phyloP scores from a whole-genome alignment of 2,329 filamentous ascomycete genomes.

The Cladosporium sphaerospermum region DNA sequence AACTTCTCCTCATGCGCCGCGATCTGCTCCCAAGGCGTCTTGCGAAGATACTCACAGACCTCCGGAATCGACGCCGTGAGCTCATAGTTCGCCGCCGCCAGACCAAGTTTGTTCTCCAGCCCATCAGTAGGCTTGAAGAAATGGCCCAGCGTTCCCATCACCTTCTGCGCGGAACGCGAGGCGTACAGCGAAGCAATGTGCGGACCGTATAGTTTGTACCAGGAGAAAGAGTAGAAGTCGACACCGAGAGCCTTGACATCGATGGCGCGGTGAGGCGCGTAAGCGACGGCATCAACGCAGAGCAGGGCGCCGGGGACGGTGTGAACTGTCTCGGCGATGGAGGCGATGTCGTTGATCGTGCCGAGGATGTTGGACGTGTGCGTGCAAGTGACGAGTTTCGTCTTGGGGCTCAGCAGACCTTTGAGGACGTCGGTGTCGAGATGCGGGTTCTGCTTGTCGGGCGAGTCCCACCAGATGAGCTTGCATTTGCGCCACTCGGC shows the following conservation, averaged over 20 bases:
- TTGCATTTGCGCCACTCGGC: conserved; percentile 54
- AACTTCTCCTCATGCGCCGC: conserved; percentile 55
- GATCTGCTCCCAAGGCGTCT: conserved; percentile 45
- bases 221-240: conserved; percentile 72
- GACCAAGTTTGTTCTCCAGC: conserved; percentile 60
- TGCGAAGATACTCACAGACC: conserved; percentile 51
- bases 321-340: conserved; percentile 51
- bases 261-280: conserved; percentile 64
- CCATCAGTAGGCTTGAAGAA: conserved; percentile 58
- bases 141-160: conserved; percentile 55
- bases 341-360: conserved; percentile 58
- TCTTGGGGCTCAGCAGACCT: conserved; percentile 55
- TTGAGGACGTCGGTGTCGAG: conserved; percentile 53
- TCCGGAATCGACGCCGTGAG: conserved; percentile 56
- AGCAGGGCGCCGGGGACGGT: conserved; percentile 52
- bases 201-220: conserved; percentile 79
- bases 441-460: conserved; percentile 47
- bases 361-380: conserved; percentile 70
- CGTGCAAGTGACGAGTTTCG: conserved; percentile 65
- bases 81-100: conserved; percentile 67
- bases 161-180: conserved; percentile 48
- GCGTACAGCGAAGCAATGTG: conserved; percentile 68
- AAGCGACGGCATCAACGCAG: conserved; percentile 70
- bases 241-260: conserved; percentile 63
- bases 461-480: conserved; percentile 61